Evolutionary conservation across 2,329 filamentous ascomycete genomes (phyloP).

Genomic region (Aspergillus neoniger): DNA sequence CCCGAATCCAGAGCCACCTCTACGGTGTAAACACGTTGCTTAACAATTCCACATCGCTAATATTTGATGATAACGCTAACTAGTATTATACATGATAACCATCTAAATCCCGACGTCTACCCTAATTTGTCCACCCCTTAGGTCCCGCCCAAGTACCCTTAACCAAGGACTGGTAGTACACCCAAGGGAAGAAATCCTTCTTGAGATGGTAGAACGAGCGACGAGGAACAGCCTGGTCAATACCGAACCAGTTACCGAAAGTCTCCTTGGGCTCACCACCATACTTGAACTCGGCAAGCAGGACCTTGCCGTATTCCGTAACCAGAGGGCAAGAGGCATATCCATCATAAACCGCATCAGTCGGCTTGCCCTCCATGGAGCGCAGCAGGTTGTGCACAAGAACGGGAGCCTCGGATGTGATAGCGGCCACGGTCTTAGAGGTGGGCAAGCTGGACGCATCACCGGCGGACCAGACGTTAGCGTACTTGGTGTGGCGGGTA

Average conservation of each 20-base stretch:
- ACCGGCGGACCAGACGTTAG: conserved; percentile 61
- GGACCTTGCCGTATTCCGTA: conserved; percentile 62
- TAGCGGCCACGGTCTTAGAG: conserved; percentile 58
- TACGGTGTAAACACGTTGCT: too few relatives aligned
- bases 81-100: not conserved
- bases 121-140: conserved; percentile 49
- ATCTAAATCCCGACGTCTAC: not conserved
- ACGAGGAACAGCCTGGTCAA: conserved; percentile 60
- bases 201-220: conserved; percentile 64
- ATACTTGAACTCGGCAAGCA: conserved; percentile 68
- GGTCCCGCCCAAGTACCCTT: conserved; percentile 65
- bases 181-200: conserved; percentile 69
- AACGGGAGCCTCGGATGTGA: conserved; percentile 55
- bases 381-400: conserved; percentile 53
- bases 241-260: conserved; percentile 55
- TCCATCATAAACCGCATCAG: conserved; percentile 53
- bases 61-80: not conserved
- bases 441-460: conserved; percentile 63
- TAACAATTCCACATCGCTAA: too few relatives aligned
- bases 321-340: conserved; percentile 59
- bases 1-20: too few relatives aligned
- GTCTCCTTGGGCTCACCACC: conserved; percentile 65
- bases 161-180: conserved; percentile 62
- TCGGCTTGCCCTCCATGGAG: conserved; percentile 49
- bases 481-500: conserved; percentile 55